Conservation (phyloP, 2,329 filamentous ascomycete species). For the Colletotrichum australisinense region DNA sequence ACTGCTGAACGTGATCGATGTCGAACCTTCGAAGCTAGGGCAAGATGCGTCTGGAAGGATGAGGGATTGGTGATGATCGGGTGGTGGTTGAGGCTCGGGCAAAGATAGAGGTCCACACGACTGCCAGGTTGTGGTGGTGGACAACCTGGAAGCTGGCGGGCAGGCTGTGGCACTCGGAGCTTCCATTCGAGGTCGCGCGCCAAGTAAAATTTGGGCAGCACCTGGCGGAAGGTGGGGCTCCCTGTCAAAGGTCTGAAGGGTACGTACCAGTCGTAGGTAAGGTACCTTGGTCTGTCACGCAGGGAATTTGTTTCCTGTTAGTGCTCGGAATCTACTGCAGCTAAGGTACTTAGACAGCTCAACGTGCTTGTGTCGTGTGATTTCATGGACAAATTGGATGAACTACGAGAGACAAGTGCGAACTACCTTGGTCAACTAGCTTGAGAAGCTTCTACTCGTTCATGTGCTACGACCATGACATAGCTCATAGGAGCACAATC, state of each 20-base stretch:
- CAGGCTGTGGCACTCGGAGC: conserved; percentile 5
- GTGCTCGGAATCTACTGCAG: conserved; percentile 10
- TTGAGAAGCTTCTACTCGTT: not conserved
- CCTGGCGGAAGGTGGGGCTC: not conserved
- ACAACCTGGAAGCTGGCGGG: not conserved
- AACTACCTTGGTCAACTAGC: not conserved
- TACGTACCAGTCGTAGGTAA: not conserved
- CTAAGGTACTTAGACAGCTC: not conserved
- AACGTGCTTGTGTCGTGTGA: not conserved
- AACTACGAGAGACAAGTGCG: not conserved
- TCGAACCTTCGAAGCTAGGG: not conserved
- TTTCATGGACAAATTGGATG: not conserved
- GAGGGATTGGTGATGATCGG: not conserved
- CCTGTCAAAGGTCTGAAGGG: not conserved
- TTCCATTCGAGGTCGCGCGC: not conserved
- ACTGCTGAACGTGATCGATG: not conserved
- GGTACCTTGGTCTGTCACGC: no score
- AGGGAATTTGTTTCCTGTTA: not conserved
- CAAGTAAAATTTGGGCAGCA: not conserved
- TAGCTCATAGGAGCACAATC: not conserved
- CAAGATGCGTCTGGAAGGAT: not conserved
- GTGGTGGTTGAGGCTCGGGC: not conserved
- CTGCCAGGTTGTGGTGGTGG: not conserved
- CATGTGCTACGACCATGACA: not conserved
- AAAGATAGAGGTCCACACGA: not conserved